Evolutionary conservation across 805 yeast genomes (phyloP).

Genomic region (Cyberlindnera xylosilytica): DNA sequence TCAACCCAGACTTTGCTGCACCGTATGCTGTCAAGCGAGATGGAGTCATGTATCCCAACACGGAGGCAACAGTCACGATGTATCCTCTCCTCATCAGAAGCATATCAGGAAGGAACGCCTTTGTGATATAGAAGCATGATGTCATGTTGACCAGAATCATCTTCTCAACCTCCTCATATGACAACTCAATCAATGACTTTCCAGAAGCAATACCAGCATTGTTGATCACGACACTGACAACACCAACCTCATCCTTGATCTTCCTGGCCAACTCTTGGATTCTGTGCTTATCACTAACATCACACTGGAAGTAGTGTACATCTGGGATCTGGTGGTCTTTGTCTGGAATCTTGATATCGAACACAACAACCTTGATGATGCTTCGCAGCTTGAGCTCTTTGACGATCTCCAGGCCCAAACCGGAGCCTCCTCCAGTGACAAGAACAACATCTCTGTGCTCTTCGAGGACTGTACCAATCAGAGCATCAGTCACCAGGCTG

Average conservation of each 20-base stretch:
- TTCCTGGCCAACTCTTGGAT: slow-evolving; percentile 38
- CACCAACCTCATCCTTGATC: slow-evolving; percentile 50
- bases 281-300: slow-evolving; percentile 54
- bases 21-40: slow-evolving; percentile 77
- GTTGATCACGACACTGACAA: slow-evolving; percentile 67
- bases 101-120: slow-evolving; percentile 75
- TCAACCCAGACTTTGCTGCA: slow-evolving; percentile 83
- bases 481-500: slow-evolving; percentile 29
- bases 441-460: slow-evolving; percentile 58
- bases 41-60: slow-evolving; percentile 81
- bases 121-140: slow-evolving; percentile 67
- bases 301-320: slow-evolving; percentile 62
- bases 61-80: slow-evolving; percentile 79
- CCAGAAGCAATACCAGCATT: slow-evolving; percentile 81
- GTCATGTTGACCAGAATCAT: slow-evolving; percentile 66
- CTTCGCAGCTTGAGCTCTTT: slow-evolving; percentile 38
- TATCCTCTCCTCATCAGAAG: slow-evolving; percentile 59
- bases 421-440: slow-evolving; percentile 82
- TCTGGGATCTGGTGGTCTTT: slow-evolving; percentile 30
- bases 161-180: slow-evolving; percentile 56
- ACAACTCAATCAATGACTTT: slow-evolving; percentile 49
- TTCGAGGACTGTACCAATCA: slow-evolving; percentile 53
- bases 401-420: slow-evolving; percentile 71
- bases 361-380: slow-evolving; percentile 53
- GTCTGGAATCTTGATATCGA: slow-evolving; percentile 48